Base-by-base conservation (phyloP, 768 basidiomycete genomes). In the Podaxis rugospora region DNA sequence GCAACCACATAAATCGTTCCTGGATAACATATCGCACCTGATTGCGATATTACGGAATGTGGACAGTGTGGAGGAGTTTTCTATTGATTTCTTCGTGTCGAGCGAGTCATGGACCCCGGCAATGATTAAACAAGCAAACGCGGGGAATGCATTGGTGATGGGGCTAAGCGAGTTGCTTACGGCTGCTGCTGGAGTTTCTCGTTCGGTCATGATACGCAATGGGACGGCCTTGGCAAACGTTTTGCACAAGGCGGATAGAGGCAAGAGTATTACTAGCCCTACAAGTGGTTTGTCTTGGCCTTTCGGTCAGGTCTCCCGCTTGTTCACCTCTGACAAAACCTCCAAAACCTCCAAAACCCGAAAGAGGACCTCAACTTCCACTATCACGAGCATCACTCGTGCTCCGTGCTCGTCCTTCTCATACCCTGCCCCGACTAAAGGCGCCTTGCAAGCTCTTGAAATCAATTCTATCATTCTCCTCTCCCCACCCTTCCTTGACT, bases 391-490 rank as follows among this genome's bases (percentile, higher is more conserved):
- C 14, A 39, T 16, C 14, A 4, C 16, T 14, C 9, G 35, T 36
- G n/a, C 47, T 11, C 16, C 40, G 5, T 14, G 44, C 28, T 7
- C 16, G 21, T 42, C 42, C 11, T 35, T 32, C 14, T 10, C 42
- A 14, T 35, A 18, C n/a, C 35, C 25, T 27, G 49, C 13, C 50
- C 36, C 35, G 18, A 56, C 40, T 32, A 59, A 51, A 50, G 56
- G 37, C 27, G 51, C 58, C 23, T 18, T 63, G 23, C 53, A 47
- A 18, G 46, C 5, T 21, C 58, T 63, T 52, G 35, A 58, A 16
- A 51, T 63, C 4, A 62, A 63, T 28, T 63, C 62, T 27, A 49
- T 57, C 37, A 42, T 63, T 21, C 60, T 63, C 32, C 52, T 65
- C 5, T 52, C 55, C 23, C 40, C 57, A 1, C 62, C 56, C 18